phyloP scores from a whole-genome alignment of 345 rosid genomes.

The Adansonia digitata region DNA sequence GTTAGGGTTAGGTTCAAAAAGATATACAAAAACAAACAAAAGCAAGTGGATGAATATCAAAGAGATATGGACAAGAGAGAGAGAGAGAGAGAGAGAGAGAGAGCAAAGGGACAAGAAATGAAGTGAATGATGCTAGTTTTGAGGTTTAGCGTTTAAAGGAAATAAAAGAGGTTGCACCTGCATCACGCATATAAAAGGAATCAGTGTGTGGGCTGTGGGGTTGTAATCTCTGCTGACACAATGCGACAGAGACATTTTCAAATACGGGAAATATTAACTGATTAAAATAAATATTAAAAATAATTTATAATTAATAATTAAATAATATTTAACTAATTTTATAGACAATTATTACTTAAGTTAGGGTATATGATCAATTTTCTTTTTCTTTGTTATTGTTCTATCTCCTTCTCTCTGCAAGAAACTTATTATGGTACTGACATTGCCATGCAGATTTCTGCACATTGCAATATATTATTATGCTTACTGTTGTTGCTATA shows the following conservation, averaged over 20 bases:
- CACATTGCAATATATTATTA: neutral
- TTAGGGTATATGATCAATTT: neutral
- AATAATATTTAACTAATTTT: too few relatives aligned
- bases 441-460: conserved; percentile 3
- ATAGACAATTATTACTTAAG: neutral
- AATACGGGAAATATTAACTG: too few relatives aligned
- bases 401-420: conserved; percentile 7
- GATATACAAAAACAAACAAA: neutral
- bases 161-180: neutral
- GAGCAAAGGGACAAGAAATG: neutral
- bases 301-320: too few relatives aligned
- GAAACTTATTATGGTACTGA: neutral
- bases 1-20: neutral
- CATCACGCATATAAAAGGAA: neutral
- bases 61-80: too few relatives aligned
- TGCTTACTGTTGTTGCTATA: neutral
- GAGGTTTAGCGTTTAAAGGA: neutral
- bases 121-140: conserved; percentile 3
- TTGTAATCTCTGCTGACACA: neutral
- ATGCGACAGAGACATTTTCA: neutral
- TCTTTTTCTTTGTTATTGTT: neutral
- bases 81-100: neutral
- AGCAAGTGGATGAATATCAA: neutral
- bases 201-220: neutral
- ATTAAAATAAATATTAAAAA: too few relatives aligned